Base-by-base conservation (phyloP, 306 rosid genomes). In the barrel medic (Medicago truncatula) region DNA sequence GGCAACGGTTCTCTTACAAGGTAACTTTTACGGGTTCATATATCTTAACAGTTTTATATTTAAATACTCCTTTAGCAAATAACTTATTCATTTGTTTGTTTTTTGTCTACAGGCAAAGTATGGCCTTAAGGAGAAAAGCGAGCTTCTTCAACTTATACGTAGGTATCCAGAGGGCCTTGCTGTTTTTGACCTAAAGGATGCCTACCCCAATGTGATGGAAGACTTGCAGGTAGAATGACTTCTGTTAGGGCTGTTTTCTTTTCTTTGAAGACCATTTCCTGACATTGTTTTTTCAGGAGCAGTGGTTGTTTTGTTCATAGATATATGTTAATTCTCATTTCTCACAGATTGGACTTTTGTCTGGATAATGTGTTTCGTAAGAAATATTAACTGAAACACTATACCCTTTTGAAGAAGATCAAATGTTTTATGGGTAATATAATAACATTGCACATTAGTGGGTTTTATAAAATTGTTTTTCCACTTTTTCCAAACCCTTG, bases 141-240 rank as follows among this genome's bases (percentile, higher is more conserved):
- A 92, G 83, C 92, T 96, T 75, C 86, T 88, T 72, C 71, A 70
- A 85, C 81, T 96, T 77, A 63, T 92, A 62, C 87, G 97, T 60
- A 92, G 85, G 82, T 90, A 78, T 87, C 88, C 91, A 7, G 99
- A 96, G 82, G 99, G 99, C 84, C 86, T 95, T 78, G 93, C 99
- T 83, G 93, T 95, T 73, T 62, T 77, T 47, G 82, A 82, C 72
- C 75, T 82, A 58, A 82, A 82, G 80, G 85, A 82, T 77, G 18
- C 85, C 31, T 82, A 82, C 71, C 82, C 79, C 41, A 41, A 72
- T 72, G 85, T 82, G 76, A 57, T 71, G 79, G 99, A 95, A 56
- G 99, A 92, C 85, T 89, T 95, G 87, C 96, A 95, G 93, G 97
- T 92, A 8, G 1, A 73, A 60, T 76, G 47, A 57, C 49, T 76